phyloP scores from a whole-genome alignment of 768 basidiomycete species.

The Mycena vulgaris region DNA sequence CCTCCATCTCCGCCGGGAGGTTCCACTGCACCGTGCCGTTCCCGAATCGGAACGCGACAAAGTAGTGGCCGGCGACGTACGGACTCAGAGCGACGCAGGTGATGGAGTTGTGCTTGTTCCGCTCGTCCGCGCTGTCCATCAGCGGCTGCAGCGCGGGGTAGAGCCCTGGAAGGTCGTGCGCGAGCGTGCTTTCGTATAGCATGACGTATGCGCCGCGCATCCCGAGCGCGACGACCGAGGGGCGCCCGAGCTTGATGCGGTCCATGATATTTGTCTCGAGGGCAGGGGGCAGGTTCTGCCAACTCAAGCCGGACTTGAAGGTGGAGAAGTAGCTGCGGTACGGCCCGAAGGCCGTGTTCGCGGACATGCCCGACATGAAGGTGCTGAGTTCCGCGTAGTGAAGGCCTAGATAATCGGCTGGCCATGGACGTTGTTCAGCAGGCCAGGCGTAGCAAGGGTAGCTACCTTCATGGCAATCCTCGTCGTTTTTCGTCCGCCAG shows the following conservation, averaged over 20 bases:
- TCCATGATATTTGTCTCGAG: slow-evolving; percentile 22
- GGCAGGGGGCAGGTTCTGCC: slow-evolving; percentile 23
- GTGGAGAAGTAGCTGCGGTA: slow-evolving; percentile 31
- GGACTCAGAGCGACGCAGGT: slow-evolving; percentile 26
- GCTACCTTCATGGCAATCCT: slow-evolving; percentile 20
- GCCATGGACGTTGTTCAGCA: too few relatives aligned
- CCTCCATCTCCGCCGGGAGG: slow-evolving; percentile 23
- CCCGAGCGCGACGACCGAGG: slow-evolving; percentile 22
- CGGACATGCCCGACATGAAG: slow-evolving; percentile 17
- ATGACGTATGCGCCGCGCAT: slow-evolving; percentile 14
- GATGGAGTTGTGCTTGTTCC: slow-evolving; percentile 15
- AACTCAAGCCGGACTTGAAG: slow-evolving; percentile 5
- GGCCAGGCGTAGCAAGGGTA: background rate
- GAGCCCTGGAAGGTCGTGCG: background rate
- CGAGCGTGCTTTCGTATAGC: slow-evolving; percentile 17
- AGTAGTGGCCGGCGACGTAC: slow-evolving; percentile 18
- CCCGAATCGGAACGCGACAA: slow-evolving; percentile 20
- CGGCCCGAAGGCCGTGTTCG: slow-evolving; percentile 21
- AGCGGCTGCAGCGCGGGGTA: slow-evolving; percentile 17
- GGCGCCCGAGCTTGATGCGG: slow-evolving; percentile 27
- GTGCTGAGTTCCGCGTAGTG: slow-evolving; percentile 18
- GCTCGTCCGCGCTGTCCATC: slow-evolving; percentile 15
- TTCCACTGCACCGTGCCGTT: slow-evolving; percentile 14
- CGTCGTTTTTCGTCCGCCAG: slow-evolving; percentile 6
- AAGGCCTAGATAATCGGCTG: slow-evolving; percentile 22